phyloP scores from a whole-genome alignment of 495 filamentous ascomycete genomes.

The Penicillium pulvis region DNA sequence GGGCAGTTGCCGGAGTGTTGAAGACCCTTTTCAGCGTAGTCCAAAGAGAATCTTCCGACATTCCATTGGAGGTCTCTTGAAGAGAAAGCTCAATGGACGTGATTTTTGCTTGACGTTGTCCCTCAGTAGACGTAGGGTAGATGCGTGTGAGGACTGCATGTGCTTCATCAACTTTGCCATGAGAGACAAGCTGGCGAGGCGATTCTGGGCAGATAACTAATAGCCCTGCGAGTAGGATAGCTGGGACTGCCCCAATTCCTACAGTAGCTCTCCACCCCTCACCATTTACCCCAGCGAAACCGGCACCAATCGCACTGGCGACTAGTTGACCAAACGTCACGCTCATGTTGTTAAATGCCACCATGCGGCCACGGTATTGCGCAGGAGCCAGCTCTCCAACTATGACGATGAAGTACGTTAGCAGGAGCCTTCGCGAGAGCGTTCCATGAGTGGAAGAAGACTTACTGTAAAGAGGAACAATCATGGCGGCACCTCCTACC shows the following conservation, averaged over 20 bases:
- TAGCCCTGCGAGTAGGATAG: slow-evolving; percentile 42
- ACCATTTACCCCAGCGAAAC: slow-evolving; percentile 42
- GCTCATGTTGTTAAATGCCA: slow-evolving; percentile 57
- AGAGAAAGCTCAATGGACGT: slow-evolving; percentile 36
- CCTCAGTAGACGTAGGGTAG: slow-evolving; percentile 36
- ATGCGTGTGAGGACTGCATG: slow-evolving; percentile 36
- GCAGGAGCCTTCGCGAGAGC: not conserved
- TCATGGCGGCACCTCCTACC: slow-evolving; percentile 55
- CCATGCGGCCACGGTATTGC: slow-evolving; percentile 54
- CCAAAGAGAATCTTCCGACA: slow-evolving; percentile 33
- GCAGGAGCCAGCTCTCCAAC: slow-evolving; percentile 52
- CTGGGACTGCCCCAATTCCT: slow-evolving; percentile 49
- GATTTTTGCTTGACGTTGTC: slow-evolving; percentile 43
- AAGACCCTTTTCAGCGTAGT: slow-evolving; percentile 41
- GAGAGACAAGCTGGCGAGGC: slow-evolving; percentile 52
- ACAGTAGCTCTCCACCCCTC: slow-evolving; percentile 55
- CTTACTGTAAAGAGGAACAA: slow-evolving; percentile 45
- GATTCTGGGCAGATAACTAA: slow-evolving; percentile 52
- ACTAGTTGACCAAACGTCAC: slow-evolving; percentile 56
- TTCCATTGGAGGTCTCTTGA: slow-evolving; percentile 32
- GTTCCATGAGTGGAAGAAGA: not conserved
- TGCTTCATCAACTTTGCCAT: slow-evolving; percentile 41
- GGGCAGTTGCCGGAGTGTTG: slow-evolving; percentile 42
- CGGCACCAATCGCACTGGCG: slow-evolving; percentile 54
- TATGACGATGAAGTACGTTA: not conserved